These are phyloP conservation scores for Pelargonium australe DNA, from an alignment of 441 rosid species.

Conservation along the genomic window DNA sequence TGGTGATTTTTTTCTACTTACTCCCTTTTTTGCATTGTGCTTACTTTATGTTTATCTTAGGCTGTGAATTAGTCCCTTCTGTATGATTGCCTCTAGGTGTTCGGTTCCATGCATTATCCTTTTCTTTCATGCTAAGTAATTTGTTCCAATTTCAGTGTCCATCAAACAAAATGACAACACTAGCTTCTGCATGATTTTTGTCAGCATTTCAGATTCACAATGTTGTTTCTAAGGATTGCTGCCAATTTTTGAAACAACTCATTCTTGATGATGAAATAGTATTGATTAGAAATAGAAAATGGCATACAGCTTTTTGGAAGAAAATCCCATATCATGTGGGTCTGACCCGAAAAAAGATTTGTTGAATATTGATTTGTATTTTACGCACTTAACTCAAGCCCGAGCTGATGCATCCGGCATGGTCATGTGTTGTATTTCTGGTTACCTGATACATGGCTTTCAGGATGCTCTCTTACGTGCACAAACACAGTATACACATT, in stretches of 20 bases:
- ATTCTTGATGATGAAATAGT: neutral
- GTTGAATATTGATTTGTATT: neutral
- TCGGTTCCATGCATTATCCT: no score
- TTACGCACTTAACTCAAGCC: neutral
- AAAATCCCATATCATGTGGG: no score
- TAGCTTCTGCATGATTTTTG: neutral
- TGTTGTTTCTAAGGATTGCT: neutral
- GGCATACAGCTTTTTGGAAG: no score
- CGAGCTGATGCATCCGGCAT: neutral
- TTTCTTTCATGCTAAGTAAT: neutral
- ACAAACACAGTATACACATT: no score
- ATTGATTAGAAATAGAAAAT: neutral
- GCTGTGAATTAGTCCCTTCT: neutral
- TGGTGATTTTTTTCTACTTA: neutral
- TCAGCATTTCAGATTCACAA: neutral
- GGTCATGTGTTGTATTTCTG: no score
- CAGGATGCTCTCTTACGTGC: neutral
- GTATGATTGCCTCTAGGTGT: neutral
- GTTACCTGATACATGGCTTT: neutral
- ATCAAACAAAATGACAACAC: neutral
- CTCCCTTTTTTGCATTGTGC: neutral
- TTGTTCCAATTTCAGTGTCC: neutral
- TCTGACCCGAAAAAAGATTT: neutral
- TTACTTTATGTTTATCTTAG: neutral
- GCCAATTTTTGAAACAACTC: neutral